Evolutionary conservation across 139 green algal species (phyloP).

Genomic region (Chlamydomonas incerta): DNA sequence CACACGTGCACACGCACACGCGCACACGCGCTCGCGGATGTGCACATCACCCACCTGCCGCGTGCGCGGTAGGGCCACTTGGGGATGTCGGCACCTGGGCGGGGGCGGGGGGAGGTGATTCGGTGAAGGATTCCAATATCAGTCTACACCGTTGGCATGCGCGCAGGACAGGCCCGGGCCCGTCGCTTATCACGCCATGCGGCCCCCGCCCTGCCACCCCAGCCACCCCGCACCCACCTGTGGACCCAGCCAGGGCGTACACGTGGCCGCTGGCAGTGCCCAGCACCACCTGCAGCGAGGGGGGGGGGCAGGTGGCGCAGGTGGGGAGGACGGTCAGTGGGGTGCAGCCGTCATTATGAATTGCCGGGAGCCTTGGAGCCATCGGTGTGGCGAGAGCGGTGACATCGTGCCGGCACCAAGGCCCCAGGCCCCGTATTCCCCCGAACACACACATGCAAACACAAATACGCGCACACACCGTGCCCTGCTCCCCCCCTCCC

Average conservation of each 20-base stretch:
- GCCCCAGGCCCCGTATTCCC: too few species aligned
- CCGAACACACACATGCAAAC: too few species aligned
- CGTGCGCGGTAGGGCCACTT: slow-evolving; percentile 40
- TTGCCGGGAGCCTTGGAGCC: too few species aligned
- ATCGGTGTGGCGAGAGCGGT: too few species aligned
- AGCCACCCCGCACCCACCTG: slow-evolving; percentile 22
- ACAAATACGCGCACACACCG: neutral
- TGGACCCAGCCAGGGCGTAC: slow-evolving; percentile 79
- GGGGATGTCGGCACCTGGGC: slow-evolving; percentile 30
- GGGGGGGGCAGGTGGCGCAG: neutral
- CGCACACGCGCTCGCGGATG: neutral
- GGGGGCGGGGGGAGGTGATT: neutral
- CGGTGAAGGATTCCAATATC: too few species aligned
- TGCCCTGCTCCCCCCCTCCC: neutral
- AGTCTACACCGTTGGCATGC: too few species aligned
- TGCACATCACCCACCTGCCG: slow-evolving; percentile 28
- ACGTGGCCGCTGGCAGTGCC: slow-evolving; percentile 81
- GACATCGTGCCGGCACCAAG: too few species aligned
- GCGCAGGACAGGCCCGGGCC: too few species aligned
- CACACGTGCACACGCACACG: neutral
- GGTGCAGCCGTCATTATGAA: too few species aligned
- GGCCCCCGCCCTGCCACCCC: too few species aligned
- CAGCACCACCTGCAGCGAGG: slow-evolving; percentile 81
- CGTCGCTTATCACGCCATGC: too few species aligned
- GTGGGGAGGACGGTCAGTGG: too few species aligned